Conservation (phyloP, 2,329 filamentous ascomycete species). For the Aspergillus niger region DNA sequence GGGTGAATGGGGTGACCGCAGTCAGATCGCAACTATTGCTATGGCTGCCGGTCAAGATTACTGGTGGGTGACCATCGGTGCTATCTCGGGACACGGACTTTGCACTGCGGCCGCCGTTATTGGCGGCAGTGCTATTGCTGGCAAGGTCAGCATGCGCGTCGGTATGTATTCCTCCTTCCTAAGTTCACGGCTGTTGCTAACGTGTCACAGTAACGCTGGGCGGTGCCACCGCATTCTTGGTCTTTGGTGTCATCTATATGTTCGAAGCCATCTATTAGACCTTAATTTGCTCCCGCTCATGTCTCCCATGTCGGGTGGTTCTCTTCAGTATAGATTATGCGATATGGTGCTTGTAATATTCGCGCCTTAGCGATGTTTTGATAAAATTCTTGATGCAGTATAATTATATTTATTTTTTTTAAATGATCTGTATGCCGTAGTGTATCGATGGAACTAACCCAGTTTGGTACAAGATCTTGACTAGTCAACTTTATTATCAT, state of each 20-base stretch:
- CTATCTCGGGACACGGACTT: slow-evolving; percentile 79
- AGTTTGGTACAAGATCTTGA: too few relatives aligned
- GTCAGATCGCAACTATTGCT: slow-evolving; percentile 96
- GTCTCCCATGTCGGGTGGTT: neutral
- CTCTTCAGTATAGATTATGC: slow-evolving; percentile 4
- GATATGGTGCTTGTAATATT: slow-evolving; percentile 2
- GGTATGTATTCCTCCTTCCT: slow-evolving; percentile 62
- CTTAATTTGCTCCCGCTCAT: neutral
- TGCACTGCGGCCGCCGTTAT: slow-evolving; percentile 92
- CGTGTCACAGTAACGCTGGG: slow-evolving; percentile 75
- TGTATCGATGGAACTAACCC: too few relatives aligned
- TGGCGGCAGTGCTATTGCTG: slow-evolving; percentile 88
- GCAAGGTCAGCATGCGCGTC: slow-evolving; percentile 90
- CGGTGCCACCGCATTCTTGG: slow-evolving; percentile 83
- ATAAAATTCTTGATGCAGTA: too few relatives aligned
- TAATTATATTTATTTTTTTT: too few relatives aligned
- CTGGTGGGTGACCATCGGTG: slow-evolving; percentile 95
- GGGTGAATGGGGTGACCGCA: slow-evolving; percentile 96
- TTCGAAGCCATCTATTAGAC: slow-evolving; percentile 69
- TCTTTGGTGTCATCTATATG: slow-evolving; percentile 90
- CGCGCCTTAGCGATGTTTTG: neutral
- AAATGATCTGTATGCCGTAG: too few relatives aligned
- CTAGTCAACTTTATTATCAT: too few relatives aligned
- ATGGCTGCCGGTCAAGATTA: slow-evolving; percentile 99
- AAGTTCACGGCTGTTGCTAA: neutral